Evolutionary conservation across 192 early-diverging fungal genomes (phyloP).

Genomic region (Coemansia sp.): DNA sequence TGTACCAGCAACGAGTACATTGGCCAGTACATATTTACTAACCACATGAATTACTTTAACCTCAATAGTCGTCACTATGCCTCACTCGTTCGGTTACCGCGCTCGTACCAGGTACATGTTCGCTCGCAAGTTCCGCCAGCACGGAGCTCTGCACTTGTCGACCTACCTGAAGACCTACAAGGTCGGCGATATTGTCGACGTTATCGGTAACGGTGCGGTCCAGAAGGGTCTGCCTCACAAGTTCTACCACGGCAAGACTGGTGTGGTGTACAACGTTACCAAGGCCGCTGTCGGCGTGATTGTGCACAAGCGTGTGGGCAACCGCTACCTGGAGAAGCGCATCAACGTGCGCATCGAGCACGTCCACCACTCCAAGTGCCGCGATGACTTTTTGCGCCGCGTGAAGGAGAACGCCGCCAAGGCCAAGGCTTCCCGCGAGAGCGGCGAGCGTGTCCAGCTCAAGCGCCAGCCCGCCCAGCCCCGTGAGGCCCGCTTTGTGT

Average conservation of each 20-base stretch:
- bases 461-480: slow-evolving; percentile 92
- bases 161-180: slow-evolving; percentile 99
- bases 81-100: slow-evolving; percentile 89
- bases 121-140: slow-evolving; percentile 92
- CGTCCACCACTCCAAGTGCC: slow-evolving; percentile 99
- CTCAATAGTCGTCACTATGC: slow-evolving; percentile 55
- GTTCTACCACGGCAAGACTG: slow-evolving; percentile 99
- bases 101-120: slow-evolving; percentile 99
- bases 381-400: slow-evolving; percentile 94
- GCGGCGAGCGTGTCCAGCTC: slow-evolving; percentile 72
- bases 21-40: neutral
- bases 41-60: neutral
- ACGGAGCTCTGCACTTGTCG: slow-evolving; percentile 89
- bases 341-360: slow-evolving; percentile 99
- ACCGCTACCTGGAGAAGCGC: slow-evolving; percentile 98
- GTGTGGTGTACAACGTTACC: slow-evolving; percentile 99
- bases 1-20: no score
- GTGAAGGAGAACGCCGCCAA: slow-evolving; percentile 91
- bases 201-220: slow-evolving; percentile 98
- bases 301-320: slow-evolving; percentile 96
- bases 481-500: slow-evolving; percentile 83
- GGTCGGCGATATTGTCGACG: slow-evolving; percentile 99
- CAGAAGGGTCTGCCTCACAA: slow-evolving; percentile 99
- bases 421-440: slow-evolving; percentile 80
- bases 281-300: slow-evolving; percentile 98